Conservation (phyloP, 495 filamentous ascomycete genomes). For the Sphaerosporella brunnea region DNA sequence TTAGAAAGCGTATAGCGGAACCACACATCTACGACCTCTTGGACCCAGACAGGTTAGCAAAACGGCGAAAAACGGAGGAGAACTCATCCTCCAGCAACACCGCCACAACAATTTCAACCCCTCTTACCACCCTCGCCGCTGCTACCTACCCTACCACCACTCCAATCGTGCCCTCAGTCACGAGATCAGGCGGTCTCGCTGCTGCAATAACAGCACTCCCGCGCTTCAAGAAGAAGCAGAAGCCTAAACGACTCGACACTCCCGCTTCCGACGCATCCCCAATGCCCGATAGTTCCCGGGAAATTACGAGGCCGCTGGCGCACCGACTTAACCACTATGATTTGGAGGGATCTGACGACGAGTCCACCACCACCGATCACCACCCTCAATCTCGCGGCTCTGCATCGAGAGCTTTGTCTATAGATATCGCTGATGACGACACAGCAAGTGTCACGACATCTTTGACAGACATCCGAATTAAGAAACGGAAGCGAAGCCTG, state of each 20-base stretch:
- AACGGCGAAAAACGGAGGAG: slow-evolving; percentile 60
- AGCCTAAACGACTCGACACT: slow-evolving; percentile 13
- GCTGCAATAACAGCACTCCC: slow-evolving; percentile 14
- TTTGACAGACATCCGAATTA: slow-evolving; percentile 8
- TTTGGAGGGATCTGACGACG: slow-evolving; percentile 24
- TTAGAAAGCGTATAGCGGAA: slow-evolving; percentile 65
- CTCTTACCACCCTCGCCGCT: too few relatives aligned
- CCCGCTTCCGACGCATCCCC: slow-evolving; percentile 12
- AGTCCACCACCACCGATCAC: slow-evolving; percentile 23
- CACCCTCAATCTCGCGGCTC: slow-evolving; percentile 20
- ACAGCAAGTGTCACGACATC: slow-evolving; percentile 13
- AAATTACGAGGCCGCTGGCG: slow-evolving; percentile 17
- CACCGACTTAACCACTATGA: slow-evolving; percentile 25
- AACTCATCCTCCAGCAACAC: too few relatives aligned
- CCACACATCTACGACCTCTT: slow-evolving; percentile 70
- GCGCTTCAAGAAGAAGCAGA: slow-evolving; percentile 26
- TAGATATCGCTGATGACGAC: slow-evolving; percentile 25
- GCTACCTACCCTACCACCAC: too few relatives aligned
- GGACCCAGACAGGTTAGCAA: slow-evolving; percentile 61
- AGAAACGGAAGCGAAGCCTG: slow-evolving; percentile 23
- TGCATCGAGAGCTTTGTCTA: slow-evolving; percentile 17
- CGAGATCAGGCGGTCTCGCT: too few relatives aligned
- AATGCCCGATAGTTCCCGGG: slow-evolving; percentile 1
- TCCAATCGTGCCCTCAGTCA: too few relatives aligned
- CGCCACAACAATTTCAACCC: too few relatives aligned